Percentiles rank a stretch among this genome's conserved stretches.
These are phyloP conservation scores for Dryas alaskensis DNA, from an alignment of 306 rosid species.

Conservation along the genomic window DNA sequence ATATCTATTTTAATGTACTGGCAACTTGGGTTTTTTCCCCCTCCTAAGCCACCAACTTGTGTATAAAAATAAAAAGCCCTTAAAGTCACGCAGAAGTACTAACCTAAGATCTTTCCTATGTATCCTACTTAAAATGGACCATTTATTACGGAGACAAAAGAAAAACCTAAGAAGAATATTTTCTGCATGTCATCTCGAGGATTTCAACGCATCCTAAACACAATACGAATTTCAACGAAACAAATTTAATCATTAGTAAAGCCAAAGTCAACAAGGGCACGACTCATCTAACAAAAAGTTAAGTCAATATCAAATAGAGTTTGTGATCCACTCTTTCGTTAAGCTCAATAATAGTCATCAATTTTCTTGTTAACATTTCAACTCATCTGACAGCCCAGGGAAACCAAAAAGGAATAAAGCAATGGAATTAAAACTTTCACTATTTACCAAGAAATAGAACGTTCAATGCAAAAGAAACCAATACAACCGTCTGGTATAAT, in stretches of 20 bases:
- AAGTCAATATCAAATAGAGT: neutral
- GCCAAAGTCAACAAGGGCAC: no score
- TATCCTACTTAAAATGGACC: conserved; percentile 8
- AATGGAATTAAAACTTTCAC: conserved; percentile 14
- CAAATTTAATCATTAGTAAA: no score
- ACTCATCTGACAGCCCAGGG: conserved; percentile 10
- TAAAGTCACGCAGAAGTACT: neutral
- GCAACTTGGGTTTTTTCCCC: neutral
- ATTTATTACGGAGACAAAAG: no score
- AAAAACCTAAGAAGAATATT: no score
- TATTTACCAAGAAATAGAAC: conserved; percentile 14
- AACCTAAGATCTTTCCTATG: neutral
- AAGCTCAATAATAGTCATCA: conserved; percentile 8
- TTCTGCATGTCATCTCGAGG: no score
- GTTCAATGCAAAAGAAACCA: conserved; percentile 25
- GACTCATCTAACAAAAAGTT: neutral
- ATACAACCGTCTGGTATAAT: conserved; percentile 9
- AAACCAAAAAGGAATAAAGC: conserved; percentile 13
- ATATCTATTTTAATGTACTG: neutral
- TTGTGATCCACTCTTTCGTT: conserved; percentile 1
- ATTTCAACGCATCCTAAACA: no score
- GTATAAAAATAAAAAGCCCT: neutral
- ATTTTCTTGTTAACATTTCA: conserved; percentile 6
- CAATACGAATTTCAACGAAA: no score
- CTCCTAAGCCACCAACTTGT: neutral